These are phyloP conservation scores for Graphilbum ipis-grandicollis DNA, from an alignment of 2,329 filamentous ascomycete genomes.

Conservation along the genomic window DNA sequence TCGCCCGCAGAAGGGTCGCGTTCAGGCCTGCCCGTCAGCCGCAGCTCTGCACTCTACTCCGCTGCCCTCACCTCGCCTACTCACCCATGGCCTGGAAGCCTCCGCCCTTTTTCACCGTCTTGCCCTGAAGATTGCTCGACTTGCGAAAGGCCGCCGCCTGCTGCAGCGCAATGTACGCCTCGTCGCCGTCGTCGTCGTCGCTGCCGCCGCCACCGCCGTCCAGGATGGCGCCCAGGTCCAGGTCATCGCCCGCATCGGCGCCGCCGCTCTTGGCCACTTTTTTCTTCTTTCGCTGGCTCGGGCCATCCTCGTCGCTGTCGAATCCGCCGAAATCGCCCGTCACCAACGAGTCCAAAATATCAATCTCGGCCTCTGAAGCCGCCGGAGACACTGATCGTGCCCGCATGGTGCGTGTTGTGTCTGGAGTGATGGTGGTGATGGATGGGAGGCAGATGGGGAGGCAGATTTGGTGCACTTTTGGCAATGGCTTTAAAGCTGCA, in stretches of 20 bases:
- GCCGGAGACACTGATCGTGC: slow-evolving; percentile 63
- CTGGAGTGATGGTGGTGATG: no score
- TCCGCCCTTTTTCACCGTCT: slow-evolving; percentile 82
- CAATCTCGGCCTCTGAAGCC: slow-evolving; percentile 75
- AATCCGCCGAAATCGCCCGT: slow-evolving; percentile 21
- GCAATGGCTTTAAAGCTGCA: no score
- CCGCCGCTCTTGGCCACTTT: slow-evolving; percentile 14
- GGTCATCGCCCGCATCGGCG: slow-evolving; percentile 24
- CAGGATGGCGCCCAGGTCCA: slow-evolving; percentile 45
- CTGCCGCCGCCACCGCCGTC: slow-evolving; percentile 33
- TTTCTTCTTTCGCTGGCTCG: slow-evolving; percentile 17
- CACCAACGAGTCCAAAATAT: slow-evolving; percentile 69
- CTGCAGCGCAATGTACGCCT: slow-evolving; percentile 75
- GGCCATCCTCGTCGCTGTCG: slow-evolving; percentile 29
- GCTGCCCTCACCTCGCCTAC: slow-evolving; percentile 1
- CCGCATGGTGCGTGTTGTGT: slow-evolving; percentile 40
- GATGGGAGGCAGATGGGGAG: no score
- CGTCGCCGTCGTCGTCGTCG: slow-evolving; percentile 31
- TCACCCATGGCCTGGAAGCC: slow-evolving; percentile 89
- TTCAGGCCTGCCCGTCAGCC: slow-evolving; percentile 42
- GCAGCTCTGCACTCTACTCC: not conserved
- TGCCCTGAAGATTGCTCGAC: slow-evolving; percentile 62
- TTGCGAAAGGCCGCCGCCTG: slow-evolving; percentile 84
- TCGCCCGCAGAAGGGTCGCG: slow-evolving; percentile 70
- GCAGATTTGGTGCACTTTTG: no score